Evolutionary conservation across 768 basidiomycete genomes (phyloP).

Genomic region (Hygrocybe punicea): DNA sequence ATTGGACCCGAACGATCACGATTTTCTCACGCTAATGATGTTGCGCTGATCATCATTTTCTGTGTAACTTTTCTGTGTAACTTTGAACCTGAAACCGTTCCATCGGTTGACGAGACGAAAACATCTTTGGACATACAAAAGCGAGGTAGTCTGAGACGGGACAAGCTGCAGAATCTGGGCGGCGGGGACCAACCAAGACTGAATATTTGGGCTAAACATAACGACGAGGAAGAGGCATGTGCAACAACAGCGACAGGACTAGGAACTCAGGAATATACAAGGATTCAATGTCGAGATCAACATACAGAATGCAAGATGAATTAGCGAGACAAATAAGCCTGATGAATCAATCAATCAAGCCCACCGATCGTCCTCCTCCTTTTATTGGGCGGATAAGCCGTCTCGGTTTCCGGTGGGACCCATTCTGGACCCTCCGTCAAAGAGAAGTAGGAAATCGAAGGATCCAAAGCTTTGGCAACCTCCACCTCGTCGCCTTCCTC

Average conservation of each 20-base stretch:
- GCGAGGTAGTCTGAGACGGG: too few species aligned
- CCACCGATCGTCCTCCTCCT: slow-evolving; percentile 8
- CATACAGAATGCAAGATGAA: not conserved
- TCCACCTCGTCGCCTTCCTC: slow-evolving; percentile 20
- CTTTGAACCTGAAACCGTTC: too few species aligned
- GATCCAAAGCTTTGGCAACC: not conserved
- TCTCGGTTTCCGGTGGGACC: not conserved
- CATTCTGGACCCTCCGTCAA: not conserved
- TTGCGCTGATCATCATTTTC: too few species aligned
- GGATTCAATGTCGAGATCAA: not conserved
- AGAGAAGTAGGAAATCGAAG: not conserved
- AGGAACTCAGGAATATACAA: not conserved
- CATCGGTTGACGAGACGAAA: too few species aligned
- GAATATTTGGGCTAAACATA: too few species aligned
- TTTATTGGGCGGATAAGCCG: slow-evolving; percentile 8
- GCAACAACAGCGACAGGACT: not conserved
- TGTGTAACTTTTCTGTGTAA: too few species aligned
- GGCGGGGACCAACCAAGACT: too few species aligned
- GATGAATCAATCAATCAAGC: not conserved
- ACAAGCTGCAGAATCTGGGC: too few species aligned
- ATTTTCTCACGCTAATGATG: too few species aligned
- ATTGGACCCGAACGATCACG: too few species aligned
- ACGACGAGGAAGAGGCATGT: too few species aligned
- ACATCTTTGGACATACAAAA: too few species aligned
- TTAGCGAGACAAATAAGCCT: not conserved